Base-by-base conservation (phyloP, 78 protist genomes). In the Monosiga brevicollis region DNA sequence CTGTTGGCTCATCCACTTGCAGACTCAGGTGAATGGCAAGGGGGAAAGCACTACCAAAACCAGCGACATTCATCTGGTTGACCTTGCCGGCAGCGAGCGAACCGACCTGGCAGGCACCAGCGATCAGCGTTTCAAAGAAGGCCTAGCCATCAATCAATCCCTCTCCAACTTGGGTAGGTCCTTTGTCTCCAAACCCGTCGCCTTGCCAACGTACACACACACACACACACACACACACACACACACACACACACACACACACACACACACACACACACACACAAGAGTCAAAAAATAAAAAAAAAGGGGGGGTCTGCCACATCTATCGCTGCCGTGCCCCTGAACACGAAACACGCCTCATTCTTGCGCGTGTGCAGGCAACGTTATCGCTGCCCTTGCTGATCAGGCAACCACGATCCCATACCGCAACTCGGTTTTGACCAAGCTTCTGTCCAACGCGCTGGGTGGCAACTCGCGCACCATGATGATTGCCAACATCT, bases 391-490 rank as follows among this genome's bases (percentile, higher is more conserved):
- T 0, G 93, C 94, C 10, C 86, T 94, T 20, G 74, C 74, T 22
- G 74, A 70, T 20, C 74, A 22, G 34, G 74, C 36, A 20, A 22
- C 15, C 35, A 1, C 35, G 24, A 92, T 95, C 15, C 97, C 98
- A 10, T 96, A 94, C 87, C 89, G 98, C 32, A 97, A 94, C 83
- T 95, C 97, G 38, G 84, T 76, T 32, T 87, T 96, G 38, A 96
- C 98, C 73, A 0, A 10, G 39, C 77, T 87, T 32, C 84, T 90
- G 72, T 82, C 85, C 82, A 83, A 87, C 35, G 37, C 77, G 9
- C 82, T 90, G 10, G 93, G 93, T 22, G 93, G 93, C 25, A 86
- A 90, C 84, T 32, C 82, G 37, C 82, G 79, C 72, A 91, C 94
- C 22, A 62, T 83, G 76, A 92, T 92, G 95, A 79, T 92, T 10